Percentiles rank a stretch among this genome's conserved stretches.
These are phyloP conservation scores for Murraya paniculata DNA, from an alignment of 345 rosid genomes.

Conservation along the genomic window DNA sequence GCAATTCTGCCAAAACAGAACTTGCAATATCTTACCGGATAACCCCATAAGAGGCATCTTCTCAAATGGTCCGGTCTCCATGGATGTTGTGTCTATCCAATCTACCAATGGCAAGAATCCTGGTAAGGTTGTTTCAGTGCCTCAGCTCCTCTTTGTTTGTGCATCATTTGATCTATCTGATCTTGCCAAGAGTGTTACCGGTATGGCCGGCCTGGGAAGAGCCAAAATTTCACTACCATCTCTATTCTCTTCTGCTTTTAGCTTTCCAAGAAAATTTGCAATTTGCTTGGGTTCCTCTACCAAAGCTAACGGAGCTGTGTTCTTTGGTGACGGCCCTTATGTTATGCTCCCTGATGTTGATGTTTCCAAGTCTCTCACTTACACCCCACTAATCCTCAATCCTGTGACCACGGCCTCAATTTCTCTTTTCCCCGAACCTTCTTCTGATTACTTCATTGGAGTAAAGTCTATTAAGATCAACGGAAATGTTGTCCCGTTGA, in stretches of 20 bases:
- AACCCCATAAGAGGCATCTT: background rate
- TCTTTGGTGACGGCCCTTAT: conserved; percentile 8
- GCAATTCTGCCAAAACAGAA: background rate
- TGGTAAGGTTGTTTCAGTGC: background rate
- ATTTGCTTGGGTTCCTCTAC: background rate
- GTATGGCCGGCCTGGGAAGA: background rate
- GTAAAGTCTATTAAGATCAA: background rate
- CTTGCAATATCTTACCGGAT: background rate
- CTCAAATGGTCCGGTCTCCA: background rate
- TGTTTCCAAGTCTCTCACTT: background rate
- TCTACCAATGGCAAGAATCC: background rate
- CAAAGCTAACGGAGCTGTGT: background rate
- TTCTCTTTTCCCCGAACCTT: background rate
- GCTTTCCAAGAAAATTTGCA: background rate
- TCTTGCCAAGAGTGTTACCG: background rate
- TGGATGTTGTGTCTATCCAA: background rate
- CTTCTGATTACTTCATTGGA: background rate
- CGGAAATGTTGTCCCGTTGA: background rate
- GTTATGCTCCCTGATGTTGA: background rate
- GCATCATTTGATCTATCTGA: background rate
- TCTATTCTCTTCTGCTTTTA: background rate
- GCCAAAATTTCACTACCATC: background rate
- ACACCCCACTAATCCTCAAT: background rate
- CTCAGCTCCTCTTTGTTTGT: background rate
- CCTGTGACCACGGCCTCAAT: background rate